A percentile compares a stretch with the other conserved stretches of the same genome.
phyloP scores from a whole-genome alignment of 139 green algal genomes.

The Picochlorum sp. region DNA sequence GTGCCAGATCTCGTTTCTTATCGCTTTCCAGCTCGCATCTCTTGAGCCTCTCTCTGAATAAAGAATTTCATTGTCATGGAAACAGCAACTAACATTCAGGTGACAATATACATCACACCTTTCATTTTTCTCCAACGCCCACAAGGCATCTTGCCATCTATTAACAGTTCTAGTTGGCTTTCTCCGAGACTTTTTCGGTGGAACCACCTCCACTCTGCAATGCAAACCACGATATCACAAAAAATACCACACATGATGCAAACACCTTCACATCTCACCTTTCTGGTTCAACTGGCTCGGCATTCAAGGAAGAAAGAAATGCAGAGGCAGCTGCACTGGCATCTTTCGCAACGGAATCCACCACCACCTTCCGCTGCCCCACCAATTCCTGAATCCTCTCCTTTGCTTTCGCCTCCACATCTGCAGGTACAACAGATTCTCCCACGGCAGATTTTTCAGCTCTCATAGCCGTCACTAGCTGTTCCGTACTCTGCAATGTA shows the following conservation, averaged over 20 bases:
- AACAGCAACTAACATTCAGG: background rate
- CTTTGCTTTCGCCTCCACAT: constrained; percentile 5
- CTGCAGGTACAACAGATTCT: constrained; percentile 6
- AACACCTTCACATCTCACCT: background rate
- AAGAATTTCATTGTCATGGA: background rate
- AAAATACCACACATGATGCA: background rate
- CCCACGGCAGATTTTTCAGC: background rate
- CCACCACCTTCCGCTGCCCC: constrained; percentile 10
- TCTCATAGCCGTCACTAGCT: background rate
- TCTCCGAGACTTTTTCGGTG: background rate
- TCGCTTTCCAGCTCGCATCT: background rate
- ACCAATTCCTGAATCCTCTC: constrained; percentile 18
- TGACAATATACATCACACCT: background rate
- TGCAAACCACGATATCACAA: background rate
- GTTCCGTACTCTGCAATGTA: background rate
- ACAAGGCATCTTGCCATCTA: background rate
- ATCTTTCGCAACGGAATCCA: constrained; percentile 7
- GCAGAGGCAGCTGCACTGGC: constrained; percentile 27
- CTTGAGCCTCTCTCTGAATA: background rate
- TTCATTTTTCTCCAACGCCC: background rate
- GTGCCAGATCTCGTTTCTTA: background rate
- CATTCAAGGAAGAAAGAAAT: constrained; percentile 26
- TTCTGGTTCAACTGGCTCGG: background rate
- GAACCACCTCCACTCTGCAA: constrained; percentile 3
- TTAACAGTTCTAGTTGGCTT: background rate